A percentile compares a stretch with the other conserved stretches of the same genome.
phyloP scores from a whole-genome alignment of 208 protist species.

The Trichomonas vaginalis region DNA sequence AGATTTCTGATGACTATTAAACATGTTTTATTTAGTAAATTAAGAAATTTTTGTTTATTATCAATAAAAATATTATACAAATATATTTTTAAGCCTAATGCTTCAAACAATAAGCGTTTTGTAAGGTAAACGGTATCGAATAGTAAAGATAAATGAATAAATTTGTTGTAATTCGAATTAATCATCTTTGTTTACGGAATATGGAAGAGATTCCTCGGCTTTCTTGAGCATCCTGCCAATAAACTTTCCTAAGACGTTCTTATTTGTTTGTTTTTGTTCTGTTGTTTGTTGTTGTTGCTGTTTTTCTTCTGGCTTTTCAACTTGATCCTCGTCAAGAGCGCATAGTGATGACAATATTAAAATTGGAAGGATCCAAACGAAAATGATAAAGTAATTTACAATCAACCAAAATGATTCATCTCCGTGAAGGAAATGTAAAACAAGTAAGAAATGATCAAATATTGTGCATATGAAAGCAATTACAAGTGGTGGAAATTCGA shows the following conservation, averaged over 20 bases:
- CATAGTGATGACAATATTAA: not conserved
- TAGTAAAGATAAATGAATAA: too few species aligned
- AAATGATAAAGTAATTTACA: not conserved
- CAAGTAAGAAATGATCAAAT: not conserved
- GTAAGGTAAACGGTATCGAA: not conserved
- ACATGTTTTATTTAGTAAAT: too few species aligned
- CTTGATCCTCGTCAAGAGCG: not conserved
- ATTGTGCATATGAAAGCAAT: not conserved
- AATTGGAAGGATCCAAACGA: not conserved
- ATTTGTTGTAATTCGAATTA: too few species aligned
- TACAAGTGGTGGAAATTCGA: not conserved
- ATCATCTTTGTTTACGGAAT: not conserved
- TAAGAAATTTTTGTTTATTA: not conserved
- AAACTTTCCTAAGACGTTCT: not conserved
- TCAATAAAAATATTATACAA: not conserved
- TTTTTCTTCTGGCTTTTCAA: not conserved
- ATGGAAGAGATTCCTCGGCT: not conserved
- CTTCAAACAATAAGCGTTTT: not conserved
- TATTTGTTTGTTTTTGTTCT: not conserved
- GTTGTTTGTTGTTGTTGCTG: not conserved
- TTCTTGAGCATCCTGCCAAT: not conserved
- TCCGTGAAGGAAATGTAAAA: not conserved
- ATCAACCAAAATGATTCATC: not conserved
- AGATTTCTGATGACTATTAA: too few species aligned
- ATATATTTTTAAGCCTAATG: not conserved